phyloP scores from a whole-genome alignment of 2,329 filamentous ascomycete species.

The Grosmannia serpens region DNA sequence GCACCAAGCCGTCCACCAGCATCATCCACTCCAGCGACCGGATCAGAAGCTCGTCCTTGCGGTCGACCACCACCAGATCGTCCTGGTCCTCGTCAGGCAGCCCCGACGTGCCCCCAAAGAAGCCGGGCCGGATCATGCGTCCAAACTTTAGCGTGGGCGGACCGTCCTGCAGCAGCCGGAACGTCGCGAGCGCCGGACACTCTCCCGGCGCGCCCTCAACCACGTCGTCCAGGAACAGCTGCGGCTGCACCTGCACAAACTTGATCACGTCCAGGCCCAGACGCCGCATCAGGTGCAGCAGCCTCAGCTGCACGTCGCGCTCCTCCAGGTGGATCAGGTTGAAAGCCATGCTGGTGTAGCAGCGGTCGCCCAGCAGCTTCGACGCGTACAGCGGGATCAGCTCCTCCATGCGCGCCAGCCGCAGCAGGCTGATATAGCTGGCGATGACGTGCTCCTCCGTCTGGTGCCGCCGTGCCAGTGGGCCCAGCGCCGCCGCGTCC shows the following conservation, averaged over 20 bases:
- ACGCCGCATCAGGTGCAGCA: slow-evolving; percentile 64
- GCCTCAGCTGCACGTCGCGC: slow-evolving; percentile 49
- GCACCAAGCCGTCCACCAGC: slow-evolving; percentile 45
- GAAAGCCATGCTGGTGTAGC: slow-evolving; percentile 60
- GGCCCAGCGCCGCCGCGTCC: slow-evolving; percentile 24
- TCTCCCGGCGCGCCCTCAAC: slow-evolving; percentile 20
- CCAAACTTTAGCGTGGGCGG: slow-evolving; percentile 45
- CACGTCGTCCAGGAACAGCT: slow-evolving; percentile 38
- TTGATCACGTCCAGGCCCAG: slow-evolving; percentile 60
- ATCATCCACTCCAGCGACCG: slow-evolving; percentile 77
- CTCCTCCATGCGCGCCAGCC: slow-evolving; percentile 60
- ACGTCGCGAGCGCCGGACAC: slow-evolving; percentile 30
- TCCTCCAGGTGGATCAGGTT: slow-evolving; percentile 66
- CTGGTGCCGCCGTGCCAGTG: slow-evolving; percentile 22
- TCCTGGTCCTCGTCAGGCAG: slow-evolving; percentile 27
- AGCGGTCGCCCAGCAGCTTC: slow-evolving; percentile 53
- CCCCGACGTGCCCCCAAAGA: slow-evolving; percentile 54
- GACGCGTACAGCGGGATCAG: slow-evolving; percentile 83
- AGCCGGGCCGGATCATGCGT: slow-evolving; percentile 55
- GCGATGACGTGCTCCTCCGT: slow-evolving; percentile 66
- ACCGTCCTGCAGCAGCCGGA: slow-evolving; percentile 38
- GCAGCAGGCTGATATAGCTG: slow-evolving; percentile 70
- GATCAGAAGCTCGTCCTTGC: slow-evolving; percentile 60
- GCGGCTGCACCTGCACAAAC: slow-evolving; percentile 61
- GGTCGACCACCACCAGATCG: slow-evolving; percentile 28